Conservation (phyloP, 1,284 basidiomycete genomes). For the Anthracocystis panici-leucophaei region DNA sequence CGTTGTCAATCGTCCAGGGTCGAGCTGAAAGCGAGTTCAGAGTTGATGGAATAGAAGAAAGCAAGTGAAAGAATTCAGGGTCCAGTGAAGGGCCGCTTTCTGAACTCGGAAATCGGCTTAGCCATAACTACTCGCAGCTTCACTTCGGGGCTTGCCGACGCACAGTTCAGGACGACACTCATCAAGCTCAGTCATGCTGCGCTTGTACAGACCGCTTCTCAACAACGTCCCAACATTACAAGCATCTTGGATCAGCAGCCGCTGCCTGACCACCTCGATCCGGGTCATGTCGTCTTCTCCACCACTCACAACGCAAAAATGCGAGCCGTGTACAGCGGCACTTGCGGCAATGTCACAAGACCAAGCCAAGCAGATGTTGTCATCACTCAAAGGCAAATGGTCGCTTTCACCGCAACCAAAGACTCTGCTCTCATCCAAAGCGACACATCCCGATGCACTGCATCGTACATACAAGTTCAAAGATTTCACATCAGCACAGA, state of each 20-base stretch:
- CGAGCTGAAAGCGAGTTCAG: not conserved
- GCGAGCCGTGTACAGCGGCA: conserved; percentile 35
- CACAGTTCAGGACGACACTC: not conserved
- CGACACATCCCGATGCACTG: conserved; percentile 41
- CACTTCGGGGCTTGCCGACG: conserved; percentile 4
- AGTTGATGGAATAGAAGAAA: conserved; percentile 5
- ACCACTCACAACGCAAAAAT: conserved; percentile 31
- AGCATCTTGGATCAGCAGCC: not conserved
- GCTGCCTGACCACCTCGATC: not conserved
- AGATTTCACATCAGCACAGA: conserved; percentile 55
- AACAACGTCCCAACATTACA: not conserved
- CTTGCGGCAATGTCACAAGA: conserved; percentile 26
- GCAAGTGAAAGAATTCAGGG: conserved; percentile 12
- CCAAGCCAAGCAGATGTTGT: conserved; percentile 32
- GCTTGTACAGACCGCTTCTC: not conserved
- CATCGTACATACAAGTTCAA: conserved; percentile 62
- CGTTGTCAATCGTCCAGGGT: not conserved
- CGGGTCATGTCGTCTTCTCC: conserved; percentile 25
- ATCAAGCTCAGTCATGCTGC: conserved; percentile 14
- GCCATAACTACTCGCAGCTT: conserved; percentile 4
- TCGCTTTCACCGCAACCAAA: conserved; percentile 50
- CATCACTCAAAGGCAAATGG: conserved; percentile 49
- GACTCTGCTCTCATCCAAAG: conserved; percentile 24
- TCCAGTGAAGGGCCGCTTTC: not conserved
- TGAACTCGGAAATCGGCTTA: conserved; percentile 7